phyloP scores from a whole-genome alignment of 768 basidiomycete genomes.

The Lanmaoa pseudosensibilis region DNA sequence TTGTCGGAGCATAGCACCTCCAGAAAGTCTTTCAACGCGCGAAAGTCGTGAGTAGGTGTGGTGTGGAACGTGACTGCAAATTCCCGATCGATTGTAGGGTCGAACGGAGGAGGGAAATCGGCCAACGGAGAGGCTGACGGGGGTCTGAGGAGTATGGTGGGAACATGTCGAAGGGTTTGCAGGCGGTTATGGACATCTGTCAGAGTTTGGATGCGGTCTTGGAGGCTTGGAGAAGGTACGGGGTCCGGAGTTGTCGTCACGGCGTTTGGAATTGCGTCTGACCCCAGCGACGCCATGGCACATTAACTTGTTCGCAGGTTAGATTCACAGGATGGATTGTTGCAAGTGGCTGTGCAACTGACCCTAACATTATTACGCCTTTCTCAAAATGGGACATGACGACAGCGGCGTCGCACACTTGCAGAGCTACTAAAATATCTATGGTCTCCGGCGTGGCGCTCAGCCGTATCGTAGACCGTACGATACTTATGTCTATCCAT shows the following conservation, averaged over 20 bases:
- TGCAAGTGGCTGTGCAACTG: constrained; percentile 21
- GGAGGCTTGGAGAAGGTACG: constrained; percentile 28
- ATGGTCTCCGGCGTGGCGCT: constrained; percentile 14
- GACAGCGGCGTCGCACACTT: not conserved
- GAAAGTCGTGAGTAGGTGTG: constrained; percentile 41
- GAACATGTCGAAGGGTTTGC: constrained; percentile 46
- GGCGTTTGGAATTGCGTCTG: constrained; percentile 2
- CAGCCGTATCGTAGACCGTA: not conserved
- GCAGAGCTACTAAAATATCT: not conserved
- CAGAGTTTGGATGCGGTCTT: constrained; percentile 47
- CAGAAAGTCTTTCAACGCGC: constrained; percentile 47
- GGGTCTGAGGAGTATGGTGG: constrained; percentile 44
- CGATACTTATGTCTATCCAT: not conserved
- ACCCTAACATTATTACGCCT: not conserved
- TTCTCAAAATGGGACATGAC: too few species aligned
- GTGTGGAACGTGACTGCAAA: constrained; percentile 30
- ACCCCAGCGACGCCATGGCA: constrained; percentile 3
- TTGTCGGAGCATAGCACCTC: constrained; percentile 48
- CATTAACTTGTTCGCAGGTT: not conserved
- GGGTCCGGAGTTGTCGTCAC: constrained; percentile 3
- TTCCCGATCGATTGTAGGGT: constrained; percentile 27
- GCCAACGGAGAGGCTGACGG: constrained; percentile 27
- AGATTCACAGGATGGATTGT: not conserved
- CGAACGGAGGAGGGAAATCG: constrained; percentile 30
- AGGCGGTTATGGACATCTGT: constrained; percentile 47